Evolutionary conservation across 1,284 basidiomycete genomes (phyloP).

Genomic region (Naganishia sp.): DNA sequence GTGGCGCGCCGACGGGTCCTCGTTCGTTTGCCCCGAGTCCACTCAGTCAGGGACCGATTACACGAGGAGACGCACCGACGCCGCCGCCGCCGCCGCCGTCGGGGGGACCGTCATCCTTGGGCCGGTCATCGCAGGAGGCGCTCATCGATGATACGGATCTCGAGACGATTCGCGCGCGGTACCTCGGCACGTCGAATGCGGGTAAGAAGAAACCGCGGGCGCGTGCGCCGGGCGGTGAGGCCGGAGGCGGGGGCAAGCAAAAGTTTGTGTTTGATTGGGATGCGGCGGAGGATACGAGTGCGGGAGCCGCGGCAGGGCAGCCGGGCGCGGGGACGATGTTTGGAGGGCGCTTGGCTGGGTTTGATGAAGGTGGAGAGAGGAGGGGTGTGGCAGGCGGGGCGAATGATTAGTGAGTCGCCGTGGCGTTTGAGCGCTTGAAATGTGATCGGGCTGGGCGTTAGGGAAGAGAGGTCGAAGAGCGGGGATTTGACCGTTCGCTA

Average conservation of each 20-base stretch:
- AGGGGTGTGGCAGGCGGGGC: constrained; percentile 37
- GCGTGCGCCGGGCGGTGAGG: constrained; percentile 68
- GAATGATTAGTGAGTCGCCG: constrained; percentile 46
- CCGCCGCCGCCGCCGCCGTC: constrained; percentile 10
- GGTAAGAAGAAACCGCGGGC: constrained; percentile 85
- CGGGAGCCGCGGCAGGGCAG: constrained; percentile 46
- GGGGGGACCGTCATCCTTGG: background rate
- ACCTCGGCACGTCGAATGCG: constrained; percentile 66
- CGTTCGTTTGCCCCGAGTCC: background rate
- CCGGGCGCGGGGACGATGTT: constrained; percentile 75
- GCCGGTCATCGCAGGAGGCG: background rate
- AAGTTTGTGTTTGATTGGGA: constrained; percentile 99
- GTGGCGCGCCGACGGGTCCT: background rate
- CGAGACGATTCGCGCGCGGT: constrained; percentile 75
- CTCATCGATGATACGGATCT: constrained; percentile 64
- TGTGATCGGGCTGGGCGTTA: background rate
- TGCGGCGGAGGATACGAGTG: constrained; percentile 83
- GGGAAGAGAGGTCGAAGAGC: no score
- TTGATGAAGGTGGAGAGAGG: constrained; percentile 70
- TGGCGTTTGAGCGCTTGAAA: background rate
- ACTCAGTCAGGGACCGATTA: background rate
- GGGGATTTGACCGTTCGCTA: no score
- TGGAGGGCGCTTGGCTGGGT: constrained; percentile 78
- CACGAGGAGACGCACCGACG: background rate
- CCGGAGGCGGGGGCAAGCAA: constrained; percentile 62